Percentiles rank a stretch among this genome's conserved stretches.
phyloP scores from a whole-genome alignment of 495 filamentous ascomycete species.

The Tirmania nivea region DNA sequence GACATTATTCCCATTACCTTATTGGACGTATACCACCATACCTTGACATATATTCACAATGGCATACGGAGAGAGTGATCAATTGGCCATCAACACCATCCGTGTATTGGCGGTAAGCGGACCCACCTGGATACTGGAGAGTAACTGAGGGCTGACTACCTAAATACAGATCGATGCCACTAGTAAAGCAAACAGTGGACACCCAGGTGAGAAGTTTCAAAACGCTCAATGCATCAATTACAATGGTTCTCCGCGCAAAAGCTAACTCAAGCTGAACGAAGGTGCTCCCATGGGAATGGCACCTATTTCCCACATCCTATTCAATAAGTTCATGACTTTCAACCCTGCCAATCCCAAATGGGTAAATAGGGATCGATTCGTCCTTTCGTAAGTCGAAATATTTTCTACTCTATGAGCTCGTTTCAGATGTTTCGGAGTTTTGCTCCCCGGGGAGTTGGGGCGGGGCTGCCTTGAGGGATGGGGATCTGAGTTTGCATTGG shows the following conservation, averaged over 20 bases:
- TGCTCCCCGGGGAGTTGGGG: background rate
- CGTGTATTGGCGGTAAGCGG: constrained; percentile 72
- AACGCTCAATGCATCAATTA: background rate
- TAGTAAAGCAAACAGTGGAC: constrained; percentile 83
- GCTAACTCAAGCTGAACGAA: background rate
- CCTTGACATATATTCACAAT: constrained; percentile 32
- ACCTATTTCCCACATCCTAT: constrained; percentile 89
- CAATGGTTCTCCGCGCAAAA: no score
- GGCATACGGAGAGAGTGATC: constrained; percentile 67
- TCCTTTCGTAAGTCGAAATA: constrained; percentile 71
- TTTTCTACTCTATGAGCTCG: background rate
- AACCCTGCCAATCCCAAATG: constrained; percentile 98
- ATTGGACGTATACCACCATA: no score
- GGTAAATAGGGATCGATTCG: constrained; percentile 92
- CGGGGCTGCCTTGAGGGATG: background rate
- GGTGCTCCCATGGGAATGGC: constrained; percentile 99
- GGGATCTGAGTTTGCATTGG: background rate
- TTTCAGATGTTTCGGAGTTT: background rate
- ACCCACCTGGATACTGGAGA: constrained; percentile 5
- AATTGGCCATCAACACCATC: constrained; percentile 92
- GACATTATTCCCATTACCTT: no score
- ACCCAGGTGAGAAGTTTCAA: constrained; percentile 31
- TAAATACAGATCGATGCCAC: constrained; percentile 79
- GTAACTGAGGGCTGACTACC: constrained; percentile 6
- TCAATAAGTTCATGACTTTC: constrained; percentile 97